A percentile compares a stretch with the other conserved stretches of the same genome.
phyloP scores from a whole-genome alignment of 352 stramenopile genomes.

The Nothophytophthora sp. region DNA sequence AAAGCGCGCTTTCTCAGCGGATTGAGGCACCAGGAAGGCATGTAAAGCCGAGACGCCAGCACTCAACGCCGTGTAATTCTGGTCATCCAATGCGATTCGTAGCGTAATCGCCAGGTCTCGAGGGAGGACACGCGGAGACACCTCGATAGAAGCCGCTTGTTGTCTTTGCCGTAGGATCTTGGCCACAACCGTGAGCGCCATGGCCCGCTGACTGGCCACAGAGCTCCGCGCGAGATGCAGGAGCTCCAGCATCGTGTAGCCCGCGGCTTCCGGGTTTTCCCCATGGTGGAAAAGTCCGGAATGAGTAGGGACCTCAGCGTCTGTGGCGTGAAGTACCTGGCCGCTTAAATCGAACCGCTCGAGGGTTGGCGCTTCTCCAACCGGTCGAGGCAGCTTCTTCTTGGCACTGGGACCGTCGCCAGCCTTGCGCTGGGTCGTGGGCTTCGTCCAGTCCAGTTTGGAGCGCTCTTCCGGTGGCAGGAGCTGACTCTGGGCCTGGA shows the following conservation, averaged over 20 bases:
- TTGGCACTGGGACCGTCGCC: slow-evolving; percentile 2
- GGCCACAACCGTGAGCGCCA: slow-evolving; percentile 60
- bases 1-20: not conserved
- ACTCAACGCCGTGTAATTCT: slow-evolving; percentile 63
- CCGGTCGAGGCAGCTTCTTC: slow-evolving; percentile 11
- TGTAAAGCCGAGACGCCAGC: slow-evolving; percentile 53
- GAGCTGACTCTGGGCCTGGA: slow-evolving; percentile 40
- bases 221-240: slow-evolving; percentile 72
- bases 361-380: slow-evolving; percentile 28
- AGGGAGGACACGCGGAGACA: slow-evolving; percentile 37
- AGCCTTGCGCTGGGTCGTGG: slow-evolving; percentile 7
- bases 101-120: slow-evolving; percentile 49
- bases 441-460: slow-evolving; percentile 80
- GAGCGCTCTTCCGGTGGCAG: slow-evolving; percentile 68
- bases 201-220: slow-evolving; percentile 66
- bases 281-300: slow-evolving; percentile 84
- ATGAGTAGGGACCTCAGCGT: slow-evolving; percentile 32
- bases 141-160: slow-evolving; percentile 7
- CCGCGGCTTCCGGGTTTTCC: slow-evolving; percentile 64
- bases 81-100: slow-evolving; percentile 57
- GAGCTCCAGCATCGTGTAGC: slow-evolving; percentile 77
- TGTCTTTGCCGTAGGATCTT: slow-evolving; percentile 61
- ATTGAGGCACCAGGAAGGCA: slow-evolving; percentile 44
- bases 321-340: slow-evolving; percentile 20
- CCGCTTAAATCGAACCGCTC: slow-evolving; percentile 80